Conservation (phyloP, 257 asterid species). For the Fraxinus anomala region DNA sequence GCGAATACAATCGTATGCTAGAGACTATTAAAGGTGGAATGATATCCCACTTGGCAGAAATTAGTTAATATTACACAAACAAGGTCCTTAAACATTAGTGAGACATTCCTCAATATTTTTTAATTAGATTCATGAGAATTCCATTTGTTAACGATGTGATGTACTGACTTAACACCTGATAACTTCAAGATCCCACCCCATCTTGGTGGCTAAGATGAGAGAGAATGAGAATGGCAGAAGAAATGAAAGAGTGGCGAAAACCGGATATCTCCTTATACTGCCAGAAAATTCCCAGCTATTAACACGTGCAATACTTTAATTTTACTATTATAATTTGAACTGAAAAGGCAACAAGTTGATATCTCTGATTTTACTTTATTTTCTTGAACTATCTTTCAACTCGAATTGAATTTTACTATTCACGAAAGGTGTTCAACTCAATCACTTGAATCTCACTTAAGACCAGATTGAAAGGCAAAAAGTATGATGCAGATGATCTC, state of each 20-base stretch:
- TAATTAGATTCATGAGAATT: background rate
- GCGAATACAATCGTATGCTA: conserved; percentile 7
- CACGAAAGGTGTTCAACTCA: background rate
- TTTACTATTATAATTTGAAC: background rate
- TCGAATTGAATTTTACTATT: too few relatives aligned
- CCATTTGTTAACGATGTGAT: conserved; percentile 12
- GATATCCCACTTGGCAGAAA: conserved; percentile 6
- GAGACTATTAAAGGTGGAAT: background rate
- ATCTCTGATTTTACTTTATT: background rate
- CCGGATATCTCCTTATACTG: background rate
- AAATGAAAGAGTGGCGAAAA: too few relatives aligned
- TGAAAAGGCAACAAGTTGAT: background rate
- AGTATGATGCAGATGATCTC: background rate
- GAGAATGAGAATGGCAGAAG: background rate
- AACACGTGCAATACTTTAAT: background rate
- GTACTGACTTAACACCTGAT: conserved; percentile 3
- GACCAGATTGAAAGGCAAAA: background rate
- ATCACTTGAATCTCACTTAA: conserved; percentile 6
- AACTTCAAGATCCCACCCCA: background rate
- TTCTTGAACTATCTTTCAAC: background rate
- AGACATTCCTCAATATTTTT: conserved; percentile 1
- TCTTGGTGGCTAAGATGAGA: conserved; percentile 3
- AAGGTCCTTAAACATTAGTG: conserved; percentile 7
- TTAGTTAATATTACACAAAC: conserved; percentile 6
- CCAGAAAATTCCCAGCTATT: conserved; percentile 1